Evolutionary conservation across 1,139 yeast species (phyloP).

Genomic region (Candida labiduridarum): DNA sequence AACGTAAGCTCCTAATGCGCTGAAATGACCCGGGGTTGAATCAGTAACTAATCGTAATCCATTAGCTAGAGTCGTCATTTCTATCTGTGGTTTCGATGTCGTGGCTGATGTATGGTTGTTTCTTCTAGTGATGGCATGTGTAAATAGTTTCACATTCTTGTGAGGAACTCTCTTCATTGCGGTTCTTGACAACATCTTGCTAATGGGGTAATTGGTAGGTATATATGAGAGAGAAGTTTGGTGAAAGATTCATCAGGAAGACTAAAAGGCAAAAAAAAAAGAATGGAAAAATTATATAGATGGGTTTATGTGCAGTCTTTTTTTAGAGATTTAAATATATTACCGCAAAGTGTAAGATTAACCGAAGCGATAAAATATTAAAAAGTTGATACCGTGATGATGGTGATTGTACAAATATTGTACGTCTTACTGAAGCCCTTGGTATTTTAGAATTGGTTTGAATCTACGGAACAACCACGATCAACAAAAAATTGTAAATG

Average conservation of each 20-base stretch:
- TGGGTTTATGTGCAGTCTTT: background rate
- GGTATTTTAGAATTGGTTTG: too few species aligned
- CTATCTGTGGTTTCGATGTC: conserved; percentile 16
- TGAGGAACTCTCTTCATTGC: background rate
- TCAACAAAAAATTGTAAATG: background rate
- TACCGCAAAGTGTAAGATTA: background rate
- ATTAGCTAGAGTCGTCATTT: conserved; percentile 62
- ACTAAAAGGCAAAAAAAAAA: background rate
- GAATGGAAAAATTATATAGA: background rate
- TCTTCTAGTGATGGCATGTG: background rate
- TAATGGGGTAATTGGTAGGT: background rate
- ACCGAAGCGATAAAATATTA: background rate
- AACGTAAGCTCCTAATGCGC: conserved; percentile 86
- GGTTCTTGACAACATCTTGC: background rate
- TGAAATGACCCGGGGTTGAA: conserved; percentile 85
- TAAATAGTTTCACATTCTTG: background rate
- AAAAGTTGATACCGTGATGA: too few species aligned
- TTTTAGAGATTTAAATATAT: background rate
- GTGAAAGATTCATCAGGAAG: background rate
- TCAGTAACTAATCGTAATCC: conserved; percentile 87
- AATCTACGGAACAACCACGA: too few species aligned
- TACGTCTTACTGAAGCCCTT: too few species aligned
- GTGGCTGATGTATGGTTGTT: background rate
- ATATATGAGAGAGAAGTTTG: background rate
- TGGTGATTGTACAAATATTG: too few species aligned